Conservation (phyloP, 2,329 filamentous ascomycete species). For the Xylaria hypoxylon region DNA sequence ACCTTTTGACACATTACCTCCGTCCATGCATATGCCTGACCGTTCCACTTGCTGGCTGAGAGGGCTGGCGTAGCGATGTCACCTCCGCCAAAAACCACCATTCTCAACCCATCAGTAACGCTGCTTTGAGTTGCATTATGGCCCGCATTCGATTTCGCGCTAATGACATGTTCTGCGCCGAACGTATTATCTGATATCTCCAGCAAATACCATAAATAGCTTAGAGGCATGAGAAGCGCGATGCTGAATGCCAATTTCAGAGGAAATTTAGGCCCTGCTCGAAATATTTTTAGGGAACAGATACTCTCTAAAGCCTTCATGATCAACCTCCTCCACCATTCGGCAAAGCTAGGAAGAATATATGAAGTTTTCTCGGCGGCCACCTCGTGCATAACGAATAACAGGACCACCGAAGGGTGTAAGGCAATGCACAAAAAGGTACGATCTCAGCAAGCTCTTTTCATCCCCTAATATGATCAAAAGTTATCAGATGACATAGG, state of each 20-base stretch:
- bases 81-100: conserved; percentile 66
- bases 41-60: conserved; percentile 26
- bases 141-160: conserved; percentile 26
- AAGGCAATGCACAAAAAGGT: background rate
- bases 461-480: background rate
- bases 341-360: background rate
- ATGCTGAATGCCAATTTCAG: conserved; percentile 39
- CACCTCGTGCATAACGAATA: background rate
- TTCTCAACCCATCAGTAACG: conserved; percentile 54
- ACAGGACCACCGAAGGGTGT: background rate
- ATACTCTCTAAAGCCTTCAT: conserved; percentile 35
- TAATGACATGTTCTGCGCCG: conserved; percentile 13
- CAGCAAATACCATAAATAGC: conserved; percentile 33
- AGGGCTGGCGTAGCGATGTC: conserved; percentile 56
- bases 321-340: conserved; percentile 3
- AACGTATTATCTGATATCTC: background rate
- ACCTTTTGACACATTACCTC: conserved; percentile 63
- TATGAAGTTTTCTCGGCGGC: background rate
- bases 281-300: conserved; percentile 37
- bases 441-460: background rate
- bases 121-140: conserved; percentile 7
- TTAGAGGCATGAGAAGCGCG: conserved; percentile 39
- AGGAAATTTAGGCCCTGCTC: conserved; percentile 40
- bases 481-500: background rate
- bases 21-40: conserved; percentile 56